phyloP scores from a whole-genome alignment of 2,329 filamentous ascomycete genomes.

The Cladosporium colombiae region DNA sequence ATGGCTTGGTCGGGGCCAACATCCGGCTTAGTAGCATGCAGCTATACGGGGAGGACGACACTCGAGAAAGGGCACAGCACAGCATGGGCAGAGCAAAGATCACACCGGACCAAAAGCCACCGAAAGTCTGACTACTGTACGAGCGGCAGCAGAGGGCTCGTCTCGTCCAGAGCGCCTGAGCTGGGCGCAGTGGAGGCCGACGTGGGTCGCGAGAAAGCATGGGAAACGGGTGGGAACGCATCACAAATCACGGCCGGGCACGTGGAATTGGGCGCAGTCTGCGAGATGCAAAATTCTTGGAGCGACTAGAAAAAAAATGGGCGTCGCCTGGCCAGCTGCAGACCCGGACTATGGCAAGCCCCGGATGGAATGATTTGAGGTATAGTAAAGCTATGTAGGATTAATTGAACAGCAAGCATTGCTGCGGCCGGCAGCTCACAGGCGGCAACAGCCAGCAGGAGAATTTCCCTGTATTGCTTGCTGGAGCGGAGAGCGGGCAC shows the following conservation, averaged over 20 bases:
- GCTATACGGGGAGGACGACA: constrained; percentile 3
- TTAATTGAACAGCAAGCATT: not conserved
- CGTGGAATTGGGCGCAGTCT: not conserved
- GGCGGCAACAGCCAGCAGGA: not conserved
- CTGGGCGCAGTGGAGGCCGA: not conserved
- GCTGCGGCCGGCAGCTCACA: no score
- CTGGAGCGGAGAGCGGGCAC: not conserved
- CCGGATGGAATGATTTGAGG: not conserved
- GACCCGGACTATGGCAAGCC: not conserved
- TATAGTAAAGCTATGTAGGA: not conserved
- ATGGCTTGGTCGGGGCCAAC: constrained; percentile 5
- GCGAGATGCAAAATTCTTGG: not conserved
- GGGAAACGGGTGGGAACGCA: not conserved
- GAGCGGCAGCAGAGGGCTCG: constrained; percentile 10
- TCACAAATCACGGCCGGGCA: not conserved
- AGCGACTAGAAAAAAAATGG: not conserved
- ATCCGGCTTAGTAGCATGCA: constrained; percentile 13
- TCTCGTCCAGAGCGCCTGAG: not conserved
- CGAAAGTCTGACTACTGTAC: constrained; percentile 4
- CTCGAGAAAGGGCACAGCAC: not conserved
- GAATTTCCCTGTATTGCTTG: not conserved
- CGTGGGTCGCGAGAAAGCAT: not conserved
- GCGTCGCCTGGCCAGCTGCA: not conserved
- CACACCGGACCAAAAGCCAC: not conserved
- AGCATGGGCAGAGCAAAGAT: not conserved